Evolutionary conservation across 192 early-diverging fungal species (phyloP).

Genomic region (Diversispora eburnea): DNA sequence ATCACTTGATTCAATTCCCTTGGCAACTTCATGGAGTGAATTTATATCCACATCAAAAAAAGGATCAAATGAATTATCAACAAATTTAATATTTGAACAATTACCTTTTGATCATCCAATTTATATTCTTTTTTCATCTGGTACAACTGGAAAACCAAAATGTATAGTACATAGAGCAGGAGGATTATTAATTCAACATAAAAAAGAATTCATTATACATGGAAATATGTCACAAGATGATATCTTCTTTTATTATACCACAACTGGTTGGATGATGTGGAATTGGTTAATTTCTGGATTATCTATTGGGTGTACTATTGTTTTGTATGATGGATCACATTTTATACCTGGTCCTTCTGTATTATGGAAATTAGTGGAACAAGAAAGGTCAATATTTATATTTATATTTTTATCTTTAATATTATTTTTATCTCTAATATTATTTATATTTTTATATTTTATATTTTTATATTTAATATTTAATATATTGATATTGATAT

Average conservation of each 20-base stretch:
- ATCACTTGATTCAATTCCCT: conserved; percentile 26
- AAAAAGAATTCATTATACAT: conserved; percentile 92
- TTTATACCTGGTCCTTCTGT: conserved; percentile 76
- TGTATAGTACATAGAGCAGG: conserved; percentile 94
- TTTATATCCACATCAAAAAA: conserved; percentile 46
- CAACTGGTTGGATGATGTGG: conserved; percentile 99
- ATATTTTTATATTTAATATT: background rate
- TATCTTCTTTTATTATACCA: conserved; percentile 86
- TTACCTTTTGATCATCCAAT: conserved; percentile 89
- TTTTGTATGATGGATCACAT: conserved; percentile 91
- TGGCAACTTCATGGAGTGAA: conserved; percentile 34
- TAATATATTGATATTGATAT: background rate
- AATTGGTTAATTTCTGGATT: conserved; percentile 91
- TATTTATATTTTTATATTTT: background rate
- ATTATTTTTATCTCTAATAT: background rate
- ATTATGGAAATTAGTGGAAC: conserved; percentile 78
- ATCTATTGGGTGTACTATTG: conserved; percentile 73
- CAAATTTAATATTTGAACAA: conserved; percentile 53
- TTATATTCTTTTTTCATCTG: conserved; percentile 89
- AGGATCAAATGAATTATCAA: conserved; percentile 47
- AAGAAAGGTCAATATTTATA: conserved; percentile 42
- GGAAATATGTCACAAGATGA: conserved; percentile 72
- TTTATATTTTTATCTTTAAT: background rate
- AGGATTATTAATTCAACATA: conserved; percentile 86
- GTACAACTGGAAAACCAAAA: conserved; percentile 94